phyloP scores from a whole-genome alignment of 257 asterid genomes.

The Penstemon barbatus region DNA sequence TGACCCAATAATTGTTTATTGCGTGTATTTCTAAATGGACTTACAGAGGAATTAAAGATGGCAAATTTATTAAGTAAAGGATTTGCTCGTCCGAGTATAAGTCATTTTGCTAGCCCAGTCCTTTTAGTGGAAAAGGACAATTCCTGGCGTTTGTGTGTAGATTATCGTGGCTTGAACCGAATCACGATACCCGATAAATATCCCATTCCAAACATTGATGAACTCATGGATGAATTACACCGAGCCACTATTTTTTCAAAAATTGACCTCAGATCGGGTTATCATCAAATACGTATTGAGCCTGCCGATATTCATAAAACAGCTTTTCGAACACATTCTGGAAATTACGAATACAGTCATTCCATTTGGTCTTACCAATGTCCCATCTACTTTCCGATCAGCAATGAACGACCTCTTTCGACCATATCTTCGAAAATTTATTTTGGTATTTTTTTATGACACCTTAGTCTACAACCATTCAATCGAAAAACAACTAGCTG shows the following conservation, averaged over 20 bases:
- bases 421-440: background rate
- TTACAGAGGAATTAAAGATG: background rate
- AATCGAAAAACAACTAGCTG: too few relatives aligned
- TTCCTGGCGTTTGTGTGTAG: background rate
- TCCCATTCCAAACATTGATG: background rate
- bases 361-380: slow-evolving; percentile 4
- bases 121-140: background rate
- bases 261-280: slow-evolving; percentile 2
- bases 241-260: background rate
- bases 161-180: background rate
- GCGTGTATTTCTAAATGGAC: too few relatives aligned
- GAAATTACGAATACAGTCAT: slow-evolving; percentile 8
- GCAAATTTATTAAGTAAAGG: background rate
- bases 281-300: background rate
- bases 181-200: background rate
- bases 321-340: slow-evolving; percentile 8
- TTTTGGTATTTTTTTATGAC: too few relatives aligned
- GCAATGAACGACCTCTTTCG: slow-evolving; percentile 1
- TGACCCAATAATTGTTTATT: too few relatives aligned
- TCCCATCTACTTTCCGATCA: slow-evolving; percentile 14
- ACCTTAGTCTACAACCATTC: background rate
- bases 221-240: background rate
- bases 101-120: background rate
- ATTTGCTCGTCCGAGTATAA: background rate
- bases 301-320: slow-evolving; percentile 7